Evolutionary conservation across 208 protist genomes (phyloP), one percentile per base, ranked within the genome.

Genomic region (Leishmania gerbilli): DNA sequence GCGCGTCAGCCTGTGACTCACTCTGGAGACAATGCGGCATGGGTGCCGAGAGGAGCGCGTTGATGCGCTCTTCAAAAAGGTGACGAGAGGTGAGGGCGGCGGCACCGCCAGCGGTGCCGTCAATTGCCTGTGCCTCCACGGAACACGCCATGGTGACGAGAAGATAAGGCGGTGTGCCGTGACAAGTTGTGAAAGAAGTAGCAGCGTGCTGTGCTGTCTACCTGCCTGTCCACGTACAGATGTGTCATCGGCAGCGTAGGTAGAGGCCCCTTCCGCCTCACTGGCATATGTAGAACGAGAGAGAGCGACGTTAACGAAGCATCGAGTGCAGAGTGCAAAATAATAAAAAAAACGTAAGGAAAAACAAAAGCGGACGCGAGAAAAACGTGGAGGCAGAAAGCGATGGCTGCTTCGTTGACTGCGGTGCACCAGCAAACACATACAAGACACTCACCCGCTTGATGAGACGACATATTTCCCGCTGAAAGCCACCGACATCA

Each of bases 21-120:
- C 15, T 19, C n/a, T 64, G 76, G 65, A 94, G 83, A 65, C 88
- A 95, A 62, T 69, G 82, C 17, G 89, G 91, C 45, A 95, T 58
- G 31, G 91, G 88, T 9, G 86, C 85, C 7, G 76, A 55, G 45
- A 92, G 84, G n/a, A 95, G 78, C 37, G 75, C 87, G 77, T 71
- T 78, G 81, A 85, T 88, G 68, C 71, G 80, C 74, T 82, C 74
- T 34, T 86, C 58, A 72, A 86, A 82, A 11, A 71, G 74, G 45
- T 62, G 71, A 45, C 78, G 72, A 21, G 82, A 51, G 17, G 82
- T 77, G 51, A 74, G n/a, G 37, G 58, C 17, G 24, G 42, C 40
- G 27, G 56, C 19, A 9, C 24, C 74, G 4, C 24, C 1, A 2
- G 7, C 55, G n/a, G 55, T 21, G 34, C 19, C 40, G 27, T 3